Evolutionary conservation across 2,329 filamentous ascomycete genomes (phyloP), one percentile per base, ranked within the genome.

Genomic region (Colletotrichum sp.): DNA sequence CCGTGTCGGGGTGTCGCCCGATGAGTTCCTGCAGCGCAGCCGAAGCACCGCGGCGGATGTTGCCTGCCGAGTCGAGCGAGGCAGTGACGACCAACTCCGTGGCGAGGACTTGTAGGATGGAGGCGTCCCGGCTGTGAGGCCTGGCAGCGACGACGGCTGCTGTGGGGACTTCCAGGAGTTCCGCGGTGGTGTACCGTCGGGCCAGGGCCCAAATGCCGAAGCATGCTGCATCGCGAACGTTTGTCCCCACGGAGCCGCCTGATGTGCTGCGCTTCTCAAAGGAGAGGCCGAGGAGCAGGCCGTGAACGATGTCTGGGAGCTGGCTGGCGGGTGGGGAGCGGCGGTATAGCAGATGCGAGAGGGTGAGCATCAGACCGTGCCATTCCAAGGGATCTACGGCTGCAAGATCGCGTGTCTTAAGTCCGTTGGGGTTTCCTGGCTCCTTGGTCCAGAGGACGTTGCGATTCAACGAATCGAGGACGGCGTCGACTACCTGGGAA

Each of bases 201-300:
- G 96, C 95, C 9, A 99, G 84, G 2, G 96, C 94, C 97, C 97
- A 99, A 29, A 99, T 93, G 8, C 97, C 97, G 83, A 99, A 99
- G 83, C 96, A 98, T 5, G 97, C 95, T 15, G 97, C 96, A 86
- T 99, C 97, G 63, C 97, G 92, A 19, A 99, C 96, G 79, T 98
- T 98, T 2, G 95, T 94, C 3, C 97, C 97, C 13, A 96, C 89
- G 5, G 95, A 96, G 15, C 91, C 92, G n/a, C 97, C 96, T 5
- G 95, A 95, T 1, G 95, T 91, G 62, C 94, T 95, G 75, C 96
- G 91, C 81, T 98, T 95, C 84, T 99, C 96, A 82, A 99, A 99
- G 1, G 93, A 92, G 30, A 99, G 88, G 0, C 95, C 96, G 12
- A 95, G 90, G 1, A 98, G 86, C 19, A 99, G 88, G 3, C 94